Conservation (phyloP, 257 asterid genomes). For the Jaltomata sinuosa region DNA sequence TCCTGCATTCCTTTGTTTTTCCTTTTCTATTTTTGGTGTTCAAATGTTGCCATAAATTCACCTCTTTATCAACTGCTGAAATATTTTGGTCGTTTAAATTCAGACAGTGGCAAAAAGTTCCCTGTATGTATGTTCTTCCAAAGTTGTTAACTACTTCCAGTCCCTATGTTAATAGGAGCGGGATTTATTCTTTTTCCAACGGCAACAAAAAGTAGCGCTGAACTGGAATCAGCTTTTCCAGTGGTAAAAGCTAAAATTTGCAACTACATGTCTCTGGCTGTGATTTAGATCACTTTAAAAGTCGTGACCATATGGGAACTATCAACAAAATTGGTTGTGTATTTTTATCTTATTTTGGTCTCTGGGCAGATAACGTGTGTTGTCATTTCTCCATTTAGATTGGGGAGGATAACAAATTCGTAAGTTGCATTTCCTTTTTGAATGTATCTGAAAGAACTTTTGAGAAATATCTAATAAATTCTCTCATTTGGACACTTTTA, state of each 20-base stretch:
- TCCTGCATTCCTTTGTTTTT: not conserved
- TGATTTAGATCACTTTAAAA: not conserved
- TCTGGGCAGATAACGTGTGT: not conserved
- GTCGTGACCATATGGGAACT: not conserved
- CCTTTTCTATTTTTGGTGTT: not conserved
- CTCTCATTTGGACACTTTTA: not conserved
- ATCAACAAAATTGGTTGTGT: not conserved
- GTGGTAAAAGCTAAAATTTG: not conserved
- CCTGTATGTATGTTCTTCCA: not conserved
- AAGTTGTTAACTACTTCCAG: too few species aligned
- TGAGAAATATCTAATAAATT: not conserved
- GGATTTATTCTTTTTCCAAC: too few species aligned
- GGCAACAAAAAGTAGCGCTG: too few species aligned
- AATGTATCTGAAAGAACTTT: not conserved
- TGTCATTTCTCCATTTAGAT: not conserved
- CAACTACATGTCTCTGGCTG: not conserved
- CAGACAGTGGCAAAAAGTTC: not conserved
- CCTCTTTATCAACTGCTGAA: not conserved
- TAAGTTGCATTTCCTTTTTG: not conserved
- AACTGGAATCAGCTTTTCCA: not conserved
- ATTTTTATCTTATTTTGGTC: not conserved
- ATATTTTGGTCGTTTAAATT: not conserved
- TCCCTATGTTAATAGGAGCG: too few species aligned
- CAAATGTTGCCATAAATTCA: not conserved
- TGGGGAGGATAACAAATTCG: not conserved